A percentile compares a stretch with the other conserved stretches of the same genome.
Evolutionary conservation across 2,329 filamentous ascomycete genomes (phyloP).

Genomic region (Exophiala xenobiotica): DNA sequence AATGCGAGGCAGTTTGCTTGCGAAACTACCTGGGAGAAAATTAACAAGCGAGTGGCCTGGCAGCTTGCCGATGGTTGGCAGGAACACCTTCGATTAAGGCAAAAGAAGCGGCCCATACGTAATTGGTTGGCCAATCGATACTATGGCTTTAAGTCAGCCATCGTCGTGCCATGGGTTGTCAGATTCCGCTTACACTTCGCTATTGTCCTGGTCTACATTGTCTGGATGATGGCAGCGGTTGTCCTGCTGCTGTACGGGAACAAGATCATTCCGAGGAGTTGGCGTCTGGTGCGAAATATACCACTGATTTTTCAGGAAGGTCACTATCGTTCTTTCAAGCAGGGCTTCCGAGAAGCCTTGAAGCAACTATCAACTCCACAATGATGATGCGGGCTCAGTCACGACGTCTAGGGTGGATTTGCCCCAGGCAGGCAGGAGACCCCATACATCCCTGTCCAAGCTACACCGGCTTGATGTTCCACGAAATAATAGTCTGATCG

Average conservation of each 20-base stretch:
- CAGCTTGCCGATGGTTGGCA: slow-evolving; percentile 55
- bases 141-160: slow-evolving; percentile 17
- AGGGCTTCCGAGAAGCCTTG: slow-evolving; percentile 10
- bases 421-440: neutral
- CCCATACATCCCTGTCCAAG: no score
- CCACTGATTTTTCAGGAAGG: slow-evolving; percentile 9
- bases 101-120: slow-evolving; percentile 19
- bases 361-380: slow-evolving; percentile 4
- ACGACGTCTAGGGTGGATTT: no score
- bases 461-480: no score
- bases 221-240: slow-evolving; percentile 41
- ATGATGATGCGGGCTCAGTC: no score
- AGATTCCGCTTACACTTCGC: slow-evolving; percentile 33
- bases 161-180: slow-evolving; percentile 31
- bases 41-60: slow-evolving; percentile 68
- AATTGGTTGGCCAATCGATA: slow-evolving; percentile 30
- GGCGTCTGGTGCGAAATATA: slow-evolving; percentile 7
- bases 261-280: slow-evolving; percentile 12
- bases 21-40: slow-evolving; percentile 68
- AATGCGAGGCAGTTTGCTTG: slow-evolving; percentile 58
- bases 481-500: no score
- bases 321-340: slow-evolving; percentile 9
- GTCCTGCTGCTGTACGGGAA: slow-evolving; percentile 40
- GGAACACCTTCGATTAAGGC: slow-evolving; percentile 29
- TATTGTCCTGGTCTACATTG: slow-evolving; percentile 36